Conservation (phyloP, 176 grass and related monocot species). For the Triticum monococcum region DNA sequence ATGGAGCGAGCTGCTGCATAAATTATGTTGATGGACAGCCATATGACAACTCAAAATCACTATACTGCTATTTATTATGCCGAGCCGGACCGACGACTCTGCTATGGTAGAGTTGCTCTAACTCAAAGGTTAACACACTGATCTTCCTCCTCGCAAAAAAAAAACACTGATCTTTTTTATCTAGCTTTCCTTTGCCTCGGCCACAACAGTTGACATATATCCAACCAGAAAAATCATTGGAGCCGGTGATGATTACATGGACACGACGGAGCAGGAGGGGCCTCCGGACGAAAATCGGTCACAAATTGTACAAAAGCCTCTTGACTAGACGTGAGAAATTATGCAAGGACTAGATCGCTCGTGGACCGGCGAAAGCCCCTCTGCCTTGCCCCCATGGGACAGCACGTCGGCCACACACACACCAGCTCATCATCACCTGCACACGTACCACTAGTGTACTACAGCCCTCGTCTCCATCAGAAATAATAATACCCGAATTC, state of each 20-base stretch:
- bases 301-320: neutral
- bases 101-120: no score
- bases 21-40: no score
- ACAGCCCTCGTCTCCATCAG: slow-evolving; percentile 22
- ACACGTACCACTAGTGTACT: neutral
- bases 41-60: no score
- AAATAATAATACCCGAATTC: neutral
- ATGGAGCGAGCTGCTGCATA: no score
- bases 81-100: no score
- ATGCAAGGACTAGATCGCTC: slow-evolving; percentile 7
- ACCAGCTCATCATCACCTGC: neutral
- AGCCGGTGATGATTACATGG: neutral
- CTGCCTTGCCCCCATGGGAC: slow-evolving; percentile 3
- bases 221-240: neutral
- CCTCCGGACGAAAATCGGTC: neutral
- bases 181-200: no score
- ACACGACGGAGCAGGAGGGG: neutral
- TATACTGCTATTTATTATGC: no score
- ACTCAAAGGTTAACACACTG: no score
- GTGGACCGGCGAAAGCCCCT: slow-evolving; percentile 22
- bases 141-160: no score
- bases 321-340: slow-evolving; percentile 15
- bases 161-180: no score
- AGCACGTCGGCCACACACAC: slow-evolving; percentile 25
- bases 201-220: neutral